Base-by-base conservation (phyloP, 2,329 filamentous ascomycete species). In the Parafenestella ontariensis region DNA sequence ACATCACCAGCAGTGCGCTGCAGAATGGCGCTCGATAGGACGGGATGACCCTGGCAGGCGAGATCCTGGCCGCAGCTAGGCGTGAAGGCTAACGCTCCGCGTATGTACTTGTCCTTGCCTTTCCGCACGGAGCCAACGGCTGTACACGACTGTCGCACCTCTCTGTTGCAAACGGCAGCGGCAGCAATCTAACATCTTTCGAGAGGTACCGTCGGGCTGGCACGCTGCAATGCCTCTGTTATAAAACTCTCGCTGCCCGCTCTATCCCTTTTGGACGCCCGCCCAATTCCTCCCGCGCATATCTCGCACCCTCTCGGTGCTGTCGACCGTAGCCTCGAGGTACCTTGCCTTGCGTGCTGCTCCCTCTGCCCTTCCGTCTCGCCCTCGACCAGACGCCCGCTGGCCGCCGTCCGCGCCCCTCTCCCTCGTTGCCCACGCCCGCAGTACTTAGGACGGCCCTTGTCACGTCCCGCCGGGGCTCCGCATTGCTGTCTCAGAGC, bases 141-240 rank as follows among this genome's bases (percentile, higher is more conserved):
- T 73, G 69, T 72, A 69, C 68, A 71, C 64, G 67, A 69, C 64
- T 66, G 73, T 75, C 70, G 72, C 71, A 74, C 68, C n/a, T 72
- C 66, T 61, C 64, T 68, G 69, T 75, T 74, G 73, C 72, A 75
- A 76, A 76, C 72, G 69, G 71, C 67, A 72, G 70, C 72, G 68
- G 71, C 62, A 69, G 71, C 61, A 75, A 75, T 76, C 71, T 76
- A 77, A 72, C 68, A 72, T 66, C 67, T 73, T 68, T 61, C 63
- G 63, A 40, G 66, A 62, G 65, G 66, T 67, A 66, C 73, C 72
- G 69, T 69, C 70, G 65, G 61, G 54, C 73, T 67, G 73, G 71
- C 63, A 61, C 64, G 56, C 59, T 61, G 65, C 64, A 58, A 73
- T 74, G 69, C 57, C 67, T 69, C 65, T 64, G 46, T 72, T 73